Evolutionary conservation across 2,329 filamentous ascomycete genomes (phyloP).

Genomic region (Apiospora arundinis): DNA sequence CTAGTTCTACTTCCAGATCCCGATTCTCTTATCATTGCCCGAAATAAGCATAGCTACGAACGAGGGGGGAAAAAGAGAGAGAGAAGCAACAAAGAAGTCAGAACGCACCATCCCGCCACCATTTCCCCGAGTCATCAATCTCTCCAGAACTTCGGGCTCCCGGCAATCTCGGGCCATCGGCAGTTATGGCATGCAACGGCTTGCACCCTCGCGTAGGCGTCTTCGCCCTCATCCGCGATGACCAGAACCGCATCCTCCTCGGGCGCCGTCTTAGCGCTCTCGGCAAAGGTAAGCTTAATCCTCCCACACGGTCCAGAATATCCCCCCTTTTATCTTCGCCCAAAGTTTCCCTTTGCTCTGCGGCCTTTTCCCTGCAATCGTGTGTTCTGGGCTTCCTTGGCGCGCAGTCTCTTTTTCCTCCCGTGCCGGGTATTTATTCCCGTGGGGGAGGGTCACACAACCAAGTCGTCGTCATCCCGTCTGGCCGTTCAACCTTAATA

Average conservation of each 20-base stretch:
- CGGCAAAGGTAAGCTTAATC: constrained; percentile 18
- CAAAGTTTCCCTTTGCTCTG: neutral
- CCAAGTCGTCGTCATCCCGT: neutral
- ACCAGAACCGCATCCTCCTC: neutral
- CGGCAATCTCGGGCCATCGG: neutral
- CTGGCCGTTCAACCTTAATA: neutral
- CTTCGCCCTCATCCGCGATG: constrained; percentile 19
- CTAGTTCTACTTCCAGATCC: neutral
- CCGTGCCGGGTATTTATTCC: neutral
- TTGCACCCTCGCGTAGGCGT: constrained; percentile 20
- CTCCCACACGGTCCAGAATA: neutral
- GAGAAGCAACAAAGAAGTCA: too few species aligned
- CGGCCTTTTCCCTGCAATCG: too few species aligned
- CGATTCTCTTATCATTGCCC: neutral
- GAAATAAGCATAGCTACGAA: too few species aligned
- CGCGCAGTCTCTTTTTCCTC: neutral
- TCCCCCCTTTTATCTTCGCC: neutral
- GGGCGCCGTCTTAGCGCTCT: constrained; percentile 15
- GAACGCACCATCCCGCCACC: too few species aligned
- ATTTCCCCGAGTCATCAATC: too few species aligned
- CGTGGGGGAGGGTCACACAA: neutral
- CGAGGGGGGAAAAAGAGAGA: neutral
- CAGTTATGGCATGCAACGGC: neutral
- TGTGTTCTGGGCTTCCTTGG: neutral
- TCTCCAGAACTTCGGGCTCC: too few species aligned